Percentiles rank a stretch among this genome's conserved stretches.
These are phyloP conservation scores for Colletotrichum ledebouriae DNA, from an alignment of 2,329 filamentous ascomycete species.

Conservation along the genomic window DNA sequence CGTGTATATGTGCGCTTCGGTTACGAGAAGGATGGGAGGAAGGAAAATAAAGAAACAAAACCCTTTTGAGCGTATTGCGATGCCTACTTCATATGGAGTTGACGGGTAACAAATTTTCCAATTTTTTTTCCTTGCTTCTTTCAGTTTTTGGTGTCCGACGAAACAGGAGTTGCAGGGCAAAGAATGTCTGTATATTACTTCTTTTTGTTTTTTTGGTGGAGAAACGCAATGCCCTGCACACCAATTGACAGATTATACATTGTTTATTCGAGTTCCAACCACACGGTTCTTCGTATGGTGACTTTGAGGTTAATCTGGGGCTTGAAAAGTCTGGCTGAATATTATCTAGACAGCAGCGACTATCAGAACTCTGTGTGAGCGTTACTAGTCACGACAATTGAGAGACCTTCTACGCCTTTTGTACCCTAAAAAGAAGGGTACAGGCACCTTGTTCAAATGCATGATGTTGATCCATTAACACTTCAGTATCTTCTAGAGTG, in stretches of 20 bases:
- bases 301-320: no score
- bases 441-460: no score
- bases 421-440: no score
- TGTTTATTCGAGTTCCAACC: slow-evolving; percentile 14
- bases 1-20: slow-evolving; percentile 8
- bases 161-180: slow-evolving; percentile 15
- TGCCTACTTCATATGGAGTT: slow-evolving; percentile 39
- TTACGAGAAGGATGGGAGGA: slow-evolving; percentile 5
- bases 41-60: slow-evolving; percentile 20
- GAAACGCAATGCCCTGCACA: slow-evolving; percentile 20
- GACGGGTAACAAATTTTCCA: slow-evolving; percentile 36
- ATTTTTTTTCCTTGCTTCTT: slow-evolving; percentile 34
- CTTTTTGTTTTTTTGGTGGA: slow-evolving; percentile 13
- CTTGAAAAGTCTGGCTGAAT: no score
- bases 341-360: no score
- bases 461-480: no score
- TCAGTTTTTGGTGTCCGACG: slow-evolving; percentile 17
- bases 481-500: no score
- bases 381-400: no score
- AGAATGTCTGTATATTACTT: slow-evolving; percentile 42
- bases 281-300: not conserved
- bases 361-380: no score
- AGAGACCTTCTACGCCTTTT: no score
- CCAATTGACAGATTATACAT: slow-evolving; percentile 39
- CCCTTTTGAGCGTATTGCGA: slow-evolving; percentile 34